These are phyloP conservation scores for Fragilaria crotonensis DNA, from an alignment of 108 stramenopile genomes.

Conservation along the genomic window DNA sequence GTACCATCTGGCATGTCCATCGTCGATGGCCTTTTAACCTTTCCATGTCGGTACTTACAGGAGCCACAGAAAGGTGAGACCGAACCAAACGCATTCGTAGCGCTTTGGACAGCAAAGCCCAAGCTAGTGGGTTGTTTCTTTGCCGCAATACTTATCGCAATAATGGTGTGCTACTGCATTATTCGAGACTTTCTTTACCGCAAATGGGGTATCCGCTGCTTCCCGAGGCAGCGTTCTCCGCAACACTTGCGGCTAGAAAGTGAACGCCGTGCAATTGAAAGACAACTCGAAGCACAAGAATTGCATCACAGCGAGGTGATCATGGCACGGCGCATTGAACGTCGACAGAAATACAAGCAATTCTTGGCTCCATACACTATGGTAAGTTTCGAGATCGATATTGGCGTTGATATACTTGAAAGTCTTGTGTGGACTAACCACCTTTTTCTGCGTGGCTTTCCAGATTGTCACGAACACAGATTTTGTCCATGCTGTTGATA, in stretches of 20 bases:
- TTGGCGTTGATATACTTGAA: not conserved
- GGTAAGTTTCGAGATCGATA: conserved; percentile 17
- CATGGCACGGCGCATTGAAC: conserved; percentile 3
- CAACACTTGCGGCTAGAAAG: not conserved
- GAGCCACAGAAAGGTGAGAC: too few relatives aligned
- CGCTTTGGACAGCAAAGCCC: too few relatives aligned
- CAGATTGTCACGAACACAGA: not conserved
- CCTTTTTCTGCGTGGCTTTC: not conserved
- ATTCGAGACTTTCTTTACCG: not conserved
- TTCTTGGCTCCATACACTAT: conserved; percentile 27
- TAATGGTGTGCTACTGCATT: not conserved
- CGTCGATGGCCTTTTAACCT: too few relatives aligned
- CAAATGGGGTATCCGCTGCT: not conserved
- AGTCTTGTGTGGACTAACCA: not conserved
- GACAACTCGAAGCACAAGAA: not conserved
- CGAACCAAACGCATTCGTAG: too few relatives aligned
- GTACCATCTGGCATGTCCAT: too few relatives aligned
- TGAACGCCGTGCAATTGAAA: not conserved
- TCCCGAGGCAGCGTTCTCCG: not conserved
- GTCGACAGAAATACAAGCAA: conserved; percentile 26
- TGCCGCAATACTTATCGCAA: too few relatives aligned
- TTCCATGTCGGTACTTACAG: too few relatives aligned
- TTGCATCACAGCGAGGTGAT: not conserved
- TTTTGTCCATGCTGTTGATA: not conserved
- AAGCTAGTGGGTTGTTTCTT: too few relatives aligned